Evolutionary conservation across 2,329 filamentous ascomycete species (phyloP).

Genomic region (Monosporascus sp.): DNA sequence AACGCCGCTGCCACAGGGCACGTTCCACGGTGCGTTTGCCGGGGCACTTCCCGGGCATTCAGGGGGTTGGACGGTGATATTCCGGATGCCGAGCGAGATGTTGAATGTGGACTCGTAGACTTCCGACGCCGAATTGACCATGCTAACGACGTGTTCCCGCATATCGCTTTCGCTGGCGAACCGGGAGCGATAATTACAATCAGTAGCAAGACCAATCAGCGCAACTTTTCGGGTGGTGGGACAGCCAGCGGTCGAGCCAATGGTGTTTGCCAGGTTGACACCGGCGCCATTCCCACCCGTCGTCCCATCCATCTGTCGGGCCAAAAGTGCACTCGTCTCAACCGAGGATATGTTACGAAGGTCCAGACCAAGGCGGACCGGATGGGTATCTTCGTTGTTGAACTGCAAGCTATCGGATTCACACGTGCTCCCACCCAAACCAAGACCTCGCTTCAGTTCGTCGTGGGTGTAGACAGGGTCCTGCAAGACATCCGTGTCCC

Average conservation of each 20-base stretch:
- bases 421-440: slow-evolving; percentile 49
- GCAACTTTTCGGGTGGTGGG: slow-evolving; percentile 88
- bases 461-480: slow-evolving; percentile 37
- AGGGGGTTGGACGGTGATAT: slow-evolving; percentile 70
- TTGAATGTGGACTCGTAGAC: slow-evolving; percentile 91
- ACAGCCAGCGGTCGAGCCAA: slow-evolving; percentile 80
- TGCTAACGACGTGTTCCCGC: slow-evolving; percentile 69
- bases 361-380: slow-evolving; percentile 52
- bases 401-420: slow-evolving; percentile 71
- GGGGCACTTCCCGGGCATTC: slow-evolving; percentile 68
- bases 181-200: slow-evolving; percentile 76
- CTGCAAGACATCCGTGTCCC: slow-evolving; percentile 74
- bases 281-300: slow-evolving; percentile 70
- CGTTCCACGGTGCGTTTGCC: slow-evolving; percentile 74
- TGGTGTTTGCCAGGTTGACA: slow-evolving; percentile 70
- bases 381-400: slow-evolving; percentile 70
- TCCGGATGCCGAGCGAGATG: slow-evolving; percentile 84
- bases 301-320: slow-evolving; percentile 66
- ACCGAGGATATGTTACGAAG: slow-evolving; percentile 53
- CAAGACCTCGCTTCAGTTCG: slow-evolving; percentile 59
- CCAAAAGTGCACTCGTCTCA: slow-evolving; percentile 62
- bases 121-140: slow-evolving; percentile 81
- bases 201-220: slow-evolving; percentile 83
- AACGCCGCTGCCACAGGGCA: slow-evolving; percentile 58
- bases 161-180: slow-evolving; percentile 64